A percentile compares a stretch with the other conserved stretches of the same genome.
Conservation (phyloP, 306 rosid genomes). For the Fragaria ananassa region DNA sequence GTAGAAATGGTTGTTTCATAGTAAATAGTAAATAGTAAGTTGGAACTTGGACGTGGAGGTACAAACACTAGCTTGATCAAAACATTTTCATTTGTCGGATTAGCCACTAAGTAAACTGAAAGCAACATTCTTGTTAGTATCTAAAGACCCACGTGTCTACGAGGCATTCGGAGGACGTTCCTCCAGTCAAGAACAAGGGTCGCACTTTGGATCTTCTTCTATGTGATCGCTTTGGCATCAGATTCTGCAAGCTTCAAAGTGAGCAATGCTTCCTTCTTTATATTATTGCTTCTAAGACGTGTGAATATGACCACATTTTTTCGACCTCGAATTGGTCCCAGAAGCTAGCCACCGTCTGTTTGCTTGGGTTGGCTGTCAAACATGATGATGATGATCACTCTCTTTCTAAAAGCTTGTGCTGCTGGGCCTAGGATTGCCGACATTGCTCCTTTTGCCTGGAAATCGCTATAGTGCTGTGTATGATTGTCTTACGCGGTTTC, state of each 20-base stretch:
- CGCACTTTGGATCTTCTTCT: not conserved
- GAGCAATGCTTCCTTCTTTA: not conserved
- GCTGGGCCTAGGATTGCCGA: not conserved
- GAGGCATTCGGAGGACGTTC: not conserved
- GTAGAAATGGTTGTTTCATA: too few species aligned
- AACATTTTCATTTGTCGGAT: not conserved
- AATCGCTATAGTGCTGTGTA: not conserved
- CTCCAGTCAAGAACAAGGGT: not conserved
- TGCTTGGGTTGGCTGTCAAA: not conserved
- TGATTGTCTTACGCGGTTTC: constrained; percentile 4
- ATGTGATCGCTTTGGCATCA: not conserved
- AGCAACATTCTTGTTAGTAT: not conserved
- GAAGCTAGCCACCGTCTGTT: not conserved
- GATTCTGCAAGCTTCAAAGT: not conserved
- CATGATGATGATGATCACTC: not conserved
- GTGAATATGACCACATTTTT: not conserved
- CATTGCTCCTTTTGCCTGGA: not conserved
- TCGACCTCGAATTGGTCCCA: not conserved
- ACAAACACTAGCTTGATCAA: too few species aligned
- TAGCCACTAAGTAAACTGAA: not conserved
- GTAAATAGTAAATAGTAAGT: too few species aligned
- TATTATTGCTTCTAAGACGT: not conserved
- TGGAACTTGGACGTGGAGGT: too few species aligned
- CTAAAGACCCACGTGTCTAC: not conserved
- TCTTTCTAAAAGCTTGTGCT: not conserved